Percentiles rank a stretch among this genome's conserved stretches.
Conservation (phyloP, 73 alveolate genomes). For the Loxodes magnus region DNA sequence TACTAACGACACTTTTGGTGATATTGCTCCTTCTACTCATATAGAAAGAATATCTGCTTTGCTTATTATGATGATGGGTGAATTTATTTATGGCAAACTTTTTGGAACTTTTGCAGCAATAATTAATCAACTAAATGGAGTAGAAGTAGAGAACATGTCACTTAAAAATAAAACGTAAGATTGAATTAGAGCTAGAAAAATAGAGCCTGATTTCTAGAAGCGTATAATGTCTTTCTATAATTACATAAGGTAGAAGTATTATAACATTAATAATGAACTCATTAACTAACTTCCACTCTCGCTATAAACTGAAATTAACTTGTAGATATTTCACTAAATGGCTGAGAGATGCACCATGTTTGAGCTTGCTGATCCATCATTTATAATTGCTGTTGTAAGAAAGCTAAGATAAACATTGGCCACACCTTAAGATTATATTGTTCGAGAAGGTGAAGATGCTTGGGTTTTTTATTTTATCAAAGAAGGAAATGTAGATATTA, state of each 20-base stretch:
- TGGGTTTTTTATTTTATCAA: constrained; percentile 34
- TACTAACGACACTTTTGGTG: too few relatives aligned
- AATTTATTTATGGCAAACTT: too few relatives aligned
- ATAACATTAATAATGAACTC: not conserved
- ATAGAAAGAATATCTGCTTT: too few relatives aligned
- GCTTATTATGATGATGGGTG: too few relatives aligned
- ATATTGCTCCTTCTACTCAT: too few relatives aligned
- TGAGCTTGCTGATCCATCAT: constrained; percentile 40
- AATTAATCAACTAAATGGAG: constrained; percentile 18
- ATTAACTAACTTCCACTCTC: constrained; percentile 37
- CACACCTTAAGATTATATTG: constrained; percentile 20
- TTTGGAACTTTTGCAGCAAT: too few relatives aligned
- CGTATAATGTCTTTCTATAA: not conserved
- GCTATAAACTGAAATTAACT: constrained; percentile 32
- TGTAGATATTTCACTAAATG: constrained; percentile 26
- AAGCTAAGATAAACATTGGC: constrained; percentile 21
- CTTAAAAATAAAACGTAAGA: constrained; percentile 33
- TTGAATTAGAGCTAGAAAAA: not conserved
- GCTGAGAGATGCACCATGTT: constrained; percentile 33
- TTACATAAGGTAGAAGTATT: not conserved
- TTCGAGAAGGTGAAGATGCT: constrained; percentile 38
- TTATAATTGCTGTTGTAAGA: constrained; percentile 29
- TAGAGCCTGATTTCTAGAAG: not conserved
- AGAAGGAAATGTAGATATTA: constrained; percentile 30
- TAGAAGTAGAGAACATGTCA: constrained; percentile 17